Evolutionary conservation across 225 moss, liverwort and hornwort genomes (phyloP).

Genomic region (Physcomitrium patens): DNA sequence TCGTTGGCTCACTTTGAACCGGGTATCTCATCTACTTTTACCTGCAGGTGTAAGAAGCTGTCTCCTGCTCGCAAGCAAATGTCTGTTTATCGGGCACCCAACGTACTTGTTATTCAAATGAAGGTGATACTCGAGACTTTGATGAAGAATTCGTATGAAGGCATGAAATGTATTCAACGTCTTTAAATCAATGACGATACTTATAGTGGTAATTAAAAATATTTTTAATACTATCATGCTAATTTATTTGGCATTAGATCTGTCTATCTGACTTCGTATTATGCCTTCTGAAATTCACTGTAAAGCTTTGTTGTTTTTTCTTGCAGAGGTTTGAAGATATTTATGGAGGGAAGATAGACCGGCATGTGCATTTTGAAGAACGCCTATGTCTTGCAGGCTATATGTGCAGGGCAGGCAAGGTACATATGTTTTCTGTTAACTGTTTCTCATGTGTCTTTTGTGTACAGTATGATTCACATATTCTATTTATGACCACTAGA

Average conservation of each 20-base stretch:
- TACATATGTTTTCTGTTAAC: conserved; percentile 20
- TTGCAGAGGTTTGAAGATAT: conserved; percentile 87
- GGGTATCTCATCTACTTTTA: not conserved
- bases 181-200: not conserved
- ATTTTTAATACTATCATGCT: not conserved
- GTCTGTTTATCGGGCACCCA: conserved; percentile 76
- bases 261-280: not conserved
- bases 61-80: conserved; percentile 78
- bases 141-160: not conserved
- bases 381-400: conserved; percentile 66
- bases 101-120: conserved; percentile 79
- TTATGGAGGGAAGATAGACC: conserved; percentile 83
- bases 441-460: conserved; percentile 2
- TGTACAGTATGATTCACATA: not conserved
- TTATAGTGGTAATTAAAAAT: not conserved
- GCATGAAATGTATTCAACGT: not conserved
- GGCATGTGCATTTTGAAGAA: conserved; percentile 78
- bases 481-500: not conserved
- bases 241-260: conserved; percentile 5
- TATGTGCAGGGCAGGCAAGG: conserved; percentile 88
- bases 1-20: conserved; percentile 4
- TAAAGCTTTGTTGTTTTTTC: conserved; percentile 4
- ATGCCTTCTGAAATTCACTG: not conserved
- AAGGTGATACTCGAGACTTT: conserved; percentile 47
- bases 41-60: conserved; percentile 73